Percentiles rank a stretch among this genome's conserved stretches.
phyloP scores from a whole-genome alignment of 768 basidiomycete genomes.

The Suillus fuscotomentosus region DNA sequence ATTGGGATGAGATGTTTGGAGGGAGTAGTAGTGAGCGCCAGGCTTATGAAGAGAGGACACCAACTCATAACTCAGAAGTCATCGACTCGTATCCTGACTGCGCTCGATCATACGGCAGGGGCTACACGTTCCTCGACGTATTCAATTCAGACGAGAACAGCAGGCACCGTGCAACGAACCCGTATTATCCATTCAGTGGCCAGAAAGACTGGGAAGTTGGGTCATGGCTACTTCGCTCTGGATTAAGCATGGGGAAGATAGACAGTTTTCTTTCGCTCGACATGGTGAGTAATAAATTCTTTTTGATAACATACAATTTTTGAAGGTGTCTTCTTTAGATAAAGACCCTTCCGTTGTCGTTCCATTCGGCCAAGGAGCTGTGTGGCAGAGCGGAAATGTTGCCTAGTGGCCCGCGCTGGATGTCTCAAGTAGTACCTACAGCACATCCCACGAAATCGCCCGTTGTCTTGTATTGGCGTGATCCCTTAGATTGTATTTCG shows the following conservation, averaged over 20 bases:
- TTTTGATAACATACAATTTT: background rate
- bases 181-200: too few relatives aligned
- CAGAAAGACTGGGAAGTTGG: background rate
- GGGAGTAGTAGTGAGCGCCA: too few relatives aligned
- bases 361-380: constrained; percentile 25
- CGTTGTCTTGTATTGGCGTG: constrained; percentile 22
- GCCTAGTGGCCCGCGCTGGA: constrained; percentile 23
- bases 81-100: too few relatives aligned
- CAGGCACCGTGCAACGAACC: too few relatives aligned
- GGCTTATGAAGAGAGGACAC: too few relatives aligned
- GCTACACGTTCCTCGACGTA: background rate
- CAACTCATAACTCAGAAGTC: too few relatives aligned
- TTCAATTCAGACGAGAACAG: background rate
- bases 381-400: constrained; percentile 16
- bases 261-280: constrained; percentile 26
- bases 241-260: constrained; percentile 28
- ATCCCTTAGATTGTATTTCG: constrained; percentile 25
- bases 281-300: background rate
- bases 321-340: background rate
- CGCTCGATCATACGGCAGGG: background rate
- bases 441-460: constrained; percentile 19
- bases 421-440: constrained; percentile 8
- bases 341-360: constrained; percentile 15
- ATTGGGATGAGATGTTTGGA: too few relatives aligned
- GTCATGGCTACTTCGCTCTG: constrained; percentile 10